A percentile compares a stretch with the other conserved stretches of the same genome.
phyloP scores from a whole-genome alignment of 2,329 filamentous ascomycete genomes.

The Aspergillus costaricaensis region DNA sequence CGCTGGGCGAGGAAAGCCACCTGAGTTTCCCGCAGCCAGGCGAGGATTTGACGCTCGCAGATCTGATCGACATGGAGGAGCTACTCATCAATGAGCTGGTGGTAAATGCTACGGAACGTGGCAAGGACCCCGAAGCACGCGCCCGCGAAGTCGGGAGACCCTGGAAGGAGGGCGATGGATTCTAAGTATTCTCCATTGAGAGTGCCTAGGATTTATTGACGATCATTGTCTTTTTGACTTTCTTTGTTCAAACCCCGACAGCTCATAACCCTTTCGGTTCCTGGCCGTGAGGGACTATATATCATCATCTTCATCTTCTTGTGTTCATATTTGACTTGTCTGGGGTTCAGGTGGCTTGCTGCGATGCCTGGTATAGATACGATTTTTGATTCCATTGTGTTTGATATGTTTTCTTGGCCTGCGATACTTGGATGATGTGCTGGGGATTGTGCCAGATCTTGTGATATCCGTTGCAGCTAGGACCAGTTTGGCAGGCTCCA shows the following conservation, averaged over 20 bases:
- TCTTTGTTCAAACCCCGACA: background rate
- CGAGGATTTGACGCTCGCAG: constrained; percentile 46
- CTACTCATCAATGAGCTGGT: constrained; percentile 46
- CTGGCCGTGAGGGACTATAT: background rate
- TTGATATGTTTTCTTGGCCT: background rate
- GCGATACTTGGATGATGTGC: background rate
- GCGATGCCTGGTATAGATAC: constrained; percentile 1
- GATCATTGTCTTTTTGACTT: too few species aligned
- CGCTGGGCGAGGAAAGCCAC: constrained; percentile 27
- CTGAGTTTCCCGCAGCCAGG: constrained; percentile 44
- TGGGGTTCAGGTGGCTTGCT: background rate
- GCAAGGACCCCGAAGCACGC: constrained; percentile 53
- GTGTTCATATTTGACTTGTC: background rate
- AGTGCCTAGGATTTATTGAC: background rate
- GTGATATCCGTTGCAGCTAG: constrained; percentile 1
- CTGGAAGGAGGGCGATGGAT: constrained; percentile 60
- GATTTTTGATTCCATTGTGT: background rate
- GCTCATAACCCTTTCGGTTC: background rate
- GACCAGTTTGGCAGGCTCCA: constrained; percentile 20
- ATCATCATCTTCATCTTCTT: background rate
- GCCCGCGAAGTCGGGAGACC: constrained; percentile 55
- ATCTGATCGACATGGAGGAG: constrained; percentile 48
- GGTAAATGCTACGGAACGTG: constrained; percentile 51
- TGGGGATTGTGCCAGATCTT: background rate
- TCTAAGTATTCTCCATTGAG: constrained; percentile 35